A percentile compares a stretch with the other conserved stretches of the same genome.
Evolutionary conservation across 352 stramenopile genomes (phyloP).

Genomic region (Aphanomyces stellatus): DNA sequence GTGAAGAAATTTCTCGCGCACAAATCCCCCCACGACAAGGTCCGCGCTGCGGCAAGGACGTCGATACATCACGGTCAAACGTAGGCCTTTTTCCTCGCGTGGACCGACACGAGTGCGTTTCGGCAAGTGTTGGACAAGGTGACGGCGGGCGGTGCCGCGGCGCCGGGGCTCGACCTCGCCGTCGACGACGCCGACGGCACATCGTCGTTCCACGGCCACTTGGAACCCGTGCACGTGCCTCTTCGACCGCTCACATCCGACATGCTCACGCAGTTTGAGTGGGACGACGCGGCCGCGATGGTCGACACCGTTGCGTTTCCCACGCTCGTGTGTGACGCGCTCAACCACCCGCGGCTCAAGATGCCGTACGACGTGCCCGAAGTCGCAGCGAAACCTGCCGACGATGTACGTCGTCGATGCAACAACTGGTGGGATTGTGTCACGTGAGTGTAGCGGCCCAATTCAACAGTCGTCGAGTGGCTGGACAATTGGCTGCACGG

Average conservation of each 20-base stretch:
- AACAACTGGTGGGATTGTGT: neutral
- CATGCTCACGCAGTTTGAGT: neutral
- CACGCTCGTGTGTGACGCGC: neutral
- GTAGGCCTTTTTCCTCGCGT: neutral
- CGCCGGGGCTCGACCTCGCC: too few species aligned
- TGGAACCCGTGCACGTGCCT: neutral
- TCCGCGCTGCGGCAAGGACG: neutral
- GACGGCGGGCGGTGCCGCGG: neutral
- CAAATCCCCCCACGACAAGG: neutral
- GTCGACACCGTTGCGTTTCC: neutral
- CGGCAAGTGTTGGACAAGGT: neutral
- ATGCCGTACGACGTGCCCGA: neutral
- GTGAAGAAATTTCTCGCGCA: neutral
- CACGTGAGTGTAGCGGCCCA: neutral
- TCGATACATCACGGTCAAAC: slow-evolving; percentile 11
- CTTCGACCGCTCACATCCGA: neutral
- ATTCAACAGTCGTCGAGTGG: slow-evolving; percentile 10
- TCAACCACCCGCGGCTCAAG: neutral
- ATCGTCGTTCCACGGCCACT: neutral
- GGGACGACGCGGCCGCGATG: neutral
- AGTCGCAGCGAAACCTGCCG: neutral
- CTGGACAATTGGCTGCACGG: slow-evolving; percentile 9
- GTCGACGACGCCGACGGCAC: too few species aligned
- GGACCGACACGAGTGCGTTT: slow-evolving; percentile 3
- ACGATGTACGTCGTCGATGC: neutral